A percentile compares a stretch with the other conserved stretches of the same genome.
phyloP scores from a whole-genome alignment of 1,139 yeast species.

The Sugiyamaella castrensis region DNA sequence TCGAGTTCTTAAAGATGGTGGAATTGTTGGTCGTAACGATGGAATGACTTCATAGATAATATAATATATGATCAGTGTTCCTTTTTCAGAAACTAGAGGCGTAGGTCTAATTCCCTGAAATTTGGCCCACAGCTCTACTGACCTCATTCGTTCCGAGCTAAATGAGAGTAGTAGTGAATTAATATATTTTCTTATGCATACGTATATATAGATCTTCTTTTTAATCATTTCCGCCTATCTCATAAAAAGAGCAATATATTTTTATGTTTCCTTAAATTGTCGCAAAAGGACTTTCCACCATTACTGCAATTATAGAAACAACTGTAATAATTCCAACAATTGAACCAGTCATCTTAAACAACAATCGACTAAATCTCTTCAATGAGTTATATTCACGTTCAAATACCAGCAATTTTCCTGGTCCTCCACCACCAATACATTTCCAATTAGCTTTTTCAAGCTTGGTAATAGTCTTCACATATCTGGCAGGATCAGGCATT shows the following conservation, averaged over 20 bases:
- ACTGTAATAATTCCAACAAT: constrained; percentile 15
- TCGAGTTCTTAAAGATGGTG: constrained; percentile 32
- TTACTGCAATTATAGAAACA: constrained; percentile 15
- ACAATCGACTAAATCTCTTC: constrained; percentile 18
- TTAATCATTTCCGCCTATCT: too few species aligned
- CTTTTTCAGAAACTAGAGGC: too few species aligned
- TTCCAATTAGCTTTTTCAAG: constrained; percentile 47
- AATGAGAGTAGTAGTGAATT: neutral
- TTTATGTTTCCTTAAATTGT: constrained; percentile 8
- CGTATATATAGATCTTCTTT: too few species aligned
- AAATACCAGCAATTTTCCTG: constrained; percentile 40
- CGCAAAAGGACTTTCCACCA: constrained; percentile 20
- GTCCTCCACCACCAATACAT: constrained; percentile 45
- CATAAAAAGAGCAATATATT: too few species aligned
- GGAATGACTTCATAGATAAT: too few species aligned
- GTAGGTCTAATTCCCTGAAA: too few species aligned
- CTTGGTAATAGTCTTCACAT: constrained; percentile 37
- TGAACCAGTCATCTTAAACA: constrained; percentile 18
- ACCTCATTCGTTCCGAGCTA: neutral
- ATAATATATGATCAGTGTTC: too few species aligned
- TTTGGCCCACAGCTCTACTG: too few species aligned
- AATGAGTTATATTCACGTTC: constrained; percentile 30
- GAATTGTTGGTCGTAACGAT: constrained; percentile 1
- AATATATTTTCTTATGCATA: too few species aligned
- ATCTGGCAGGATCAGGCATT: constrained; percentile 39